phyloP scores from a whole-genome alignment of 2,329 filamentous ascomycete species.

The Akanthomyces dipterigenus region DNA sequence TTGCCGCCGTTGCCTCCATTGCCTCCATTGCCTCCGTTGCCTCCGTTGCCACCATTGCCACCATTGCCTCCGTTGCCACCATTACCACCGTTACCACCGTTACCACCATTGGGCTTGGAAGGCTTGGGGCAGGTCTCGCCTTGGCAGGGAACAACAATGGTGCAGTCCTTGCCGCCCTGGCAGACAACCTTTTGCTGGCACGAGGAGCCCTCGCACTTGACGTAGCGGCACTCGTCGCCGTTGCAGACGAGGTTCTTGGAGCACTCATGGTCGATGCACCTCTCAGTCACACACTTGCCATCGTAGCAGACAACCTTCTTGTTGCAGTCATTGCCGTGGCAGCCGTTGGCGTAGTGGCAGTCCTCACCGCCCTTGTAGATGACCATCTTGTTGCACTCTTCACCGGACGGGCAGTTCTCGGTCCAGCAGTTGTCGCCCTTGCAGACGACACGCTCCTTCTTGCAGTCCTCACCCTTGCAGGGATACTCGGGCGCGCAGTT shows the following conservation, averaged over 20 bases:
- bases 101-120: constrained; percentile 3
- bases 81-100: not conserved
- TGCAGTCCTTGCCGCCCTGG: constrained; percentile 20
- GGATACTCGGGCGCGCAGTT: constrained; percentile 25
- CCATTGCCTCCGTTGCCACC: not conserved
- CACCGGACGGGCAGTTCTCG: constrained; percentile 20
- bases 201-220: constrained; percentile 22
- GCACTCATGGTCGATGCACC: constrained; percentile 24
- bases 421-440: constrained; percentile 21
- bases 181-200: constrained; percentile 26
- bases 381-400: constrained; percentile 24
- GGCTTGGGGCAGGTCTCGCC: constrained; percentile 15
- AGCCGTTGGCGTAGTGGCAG: constrained; percentile 22
- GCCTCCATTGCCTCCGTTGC: not conserved
- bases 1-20: not conserved
- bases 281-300: constrained; percentile 23
- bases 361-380: constrained; percentile 21
- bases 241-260: constrained; percentile 28
- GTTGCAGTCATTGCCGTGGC: constrained; percentile 19
- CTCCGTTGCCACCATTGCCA: not conserved
- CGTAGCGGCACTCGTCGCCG: constrained; percentile 24
- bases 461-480: constrained; percentile 20
- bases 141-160: constrained; percentile 17
- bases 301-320: constrained; percentile 29
- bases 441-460: constrained; percentile 28